A percentile compares a stretch with the other conserved stretches of the same genome.
phyloP scores from a whole-genome alignment of 371 early-diverging fungal species.

The Mortierella sp. region DNA sequence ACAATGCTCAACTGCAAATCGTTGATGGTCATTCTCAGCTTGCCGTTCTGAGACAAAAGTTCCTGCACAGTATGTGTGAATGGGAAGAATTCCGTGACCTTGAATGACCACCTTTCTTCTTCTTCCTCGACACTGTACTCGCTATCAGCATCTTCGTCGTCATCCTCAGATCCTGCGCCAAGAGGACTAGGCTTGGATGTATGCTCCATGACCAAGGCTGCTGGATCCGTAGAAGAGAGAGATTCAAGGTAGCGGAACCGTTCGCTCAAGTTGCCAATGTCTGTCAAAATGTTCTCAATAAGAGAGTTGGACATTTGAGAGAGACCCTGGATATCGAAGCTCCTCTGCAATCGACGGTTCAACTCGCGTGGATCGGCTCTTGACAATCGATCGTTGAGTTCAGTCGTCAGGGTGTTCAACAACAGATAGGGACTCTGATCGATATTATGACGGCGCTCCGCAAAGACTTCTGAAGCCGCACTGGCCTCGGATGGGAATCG shows the following conservation, averaged over 20 bases:
- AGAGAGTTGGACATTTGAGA: conserved; percentile 80
- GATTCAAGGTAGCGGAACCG: conserved; percentile 67
- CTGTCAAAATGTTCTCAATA: conserved; percentile 72
- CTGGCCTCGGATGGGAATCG: conserved; percentile 45
- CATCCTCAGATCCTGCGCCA: conserved; percentile 2
- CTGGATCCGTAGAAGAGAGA: conserved; percentile 30
- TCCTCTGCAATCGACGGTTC: conserved; percentile 66
- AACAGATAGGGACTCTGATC: conserved; percentile 53
- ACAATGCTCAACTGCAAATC: conserved; percentile 77
- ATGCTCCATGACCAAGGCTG: conserved; percentile 27
- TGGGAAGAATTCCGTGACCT: conserved; percentile 65
- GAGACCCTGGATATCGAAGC: conserved; percentile 78
- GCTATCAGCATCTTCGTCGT: conserved; percentile 6
- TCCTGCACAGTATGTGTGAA: conserved; percentile 67
- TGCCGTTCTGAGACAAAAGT: conserved; percentile 71
- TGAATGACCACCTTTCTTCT: conserved; percentile 45
- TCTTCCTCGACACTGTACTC: background rate
- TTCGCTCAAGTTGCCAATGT: conserved; percentile 62
- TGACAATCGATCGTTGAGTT: conserved; percentile 59
- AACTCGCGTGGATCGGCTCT: conserved; percentile 68
- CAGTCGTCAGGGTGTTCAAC: conserved; percentile 44
- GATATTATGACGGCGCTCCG: conserved; percentile 48
- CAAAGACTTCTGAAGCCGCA: conserved; percentile 49
- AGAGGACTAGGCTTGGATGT: conserved; percentile 2
- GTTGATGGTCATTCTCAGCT: conserved; percentile 72